Conservation (phyloP, 352 stramenopile genomes). For the Globisporangium emineosum region DNA sequence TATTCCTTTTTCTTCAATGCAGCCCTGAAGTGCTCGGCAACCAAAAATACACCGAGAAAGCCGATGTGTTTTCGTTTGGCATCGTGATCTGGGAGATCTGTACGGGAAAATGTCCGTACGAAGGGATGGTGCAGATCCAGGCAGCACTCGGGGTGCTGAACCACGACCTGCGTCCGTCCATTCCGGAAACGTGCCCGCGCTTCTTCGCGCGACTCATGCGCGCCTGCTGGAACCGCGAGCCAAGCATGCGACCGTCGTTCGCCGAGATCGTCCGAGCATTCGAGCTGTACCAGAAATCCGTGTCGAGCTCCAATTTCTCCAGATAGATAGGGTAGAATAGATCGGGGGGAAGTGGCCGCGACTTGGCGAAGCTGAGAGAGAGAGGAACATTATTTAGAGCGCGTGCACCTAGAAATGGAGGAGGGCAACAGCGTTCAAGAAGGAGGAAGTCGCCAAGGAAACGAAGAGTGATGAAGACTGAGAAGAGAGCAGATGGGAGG, state of each 20-base stretch:
- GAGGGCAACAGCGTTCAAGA: conserved; percentile 7
- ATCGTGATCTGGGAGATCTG: conserved; percentile 95
- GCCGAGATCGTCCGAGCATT: conserved; percentile 54
- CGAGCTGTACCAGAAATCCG: conserved; percentile 31
- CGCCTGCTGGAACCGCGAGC: conserved; percentile 75
- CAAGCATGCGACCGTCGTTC: conserved; percentile 69
- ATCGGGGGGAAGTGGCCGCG: neutral
- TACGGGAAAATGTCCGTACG: conserved; percentile 85
- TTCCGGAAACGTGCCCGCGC: conserved; percentile 55
- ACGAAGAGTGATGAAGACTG: neutral
- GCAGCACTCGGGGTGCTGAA: conserved; percentile 78
- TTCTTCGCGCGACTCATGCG: conserved; percentile 78
- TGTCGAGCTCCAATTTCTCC: conserved; percentile 11
- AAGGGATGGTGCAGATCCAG: conserved; percentile 89
- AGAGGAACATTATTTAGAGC: conserved; percentile 12
- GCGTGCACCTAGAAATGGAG: neutral
- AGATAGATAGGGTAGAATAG: conserved; percentile 11
- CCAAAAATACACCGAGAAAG: conserved; percentile 92
- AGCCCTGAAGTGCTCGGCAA: conserved; percentile 87
- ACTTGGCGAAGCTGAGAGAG: conserved; percentile 6
- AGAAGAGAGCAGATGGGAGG: neutral
- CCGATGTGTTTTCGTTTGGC: conserved; percentile 91
- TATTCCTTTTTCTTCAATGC: conserved; percentile 14
- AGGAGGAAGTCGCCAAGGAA: neutral
- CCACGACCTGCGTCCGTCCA: conserved; percentile 62